These are phyloP conservation scores for Schizopora paradoxa DNA, from an alignment of 1,284 basidiomycete species.

Conservation along the genomic window DNA sequence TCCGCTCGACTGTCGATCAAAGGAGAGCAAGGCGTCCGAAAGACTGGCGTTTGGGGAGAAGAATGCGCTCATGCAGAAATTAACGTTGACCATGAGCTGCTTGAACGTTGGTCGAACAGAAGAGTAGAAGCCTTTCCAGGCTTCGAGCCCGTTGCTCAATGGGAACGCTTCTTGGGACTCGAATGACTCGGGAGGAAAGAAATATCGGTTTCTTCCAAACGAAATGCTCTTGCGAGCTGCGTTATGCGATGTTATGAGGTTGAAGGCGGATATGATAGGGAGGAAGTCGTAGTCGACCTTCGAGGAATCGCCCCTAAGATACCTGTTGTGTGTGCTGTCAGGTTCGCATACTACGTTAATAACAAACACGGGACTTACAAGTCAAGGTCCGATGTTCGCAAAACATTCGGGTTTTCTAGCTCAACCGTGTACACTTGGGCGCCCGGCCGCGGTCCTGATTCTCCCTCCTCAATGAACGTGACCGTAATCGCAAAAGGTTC, in stretches of 20 bases:
- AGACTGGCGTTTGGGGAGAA: conserved; percentile 53
- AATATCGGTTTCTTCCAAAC: conserved; percentile 58
- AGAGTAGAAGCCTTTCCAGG: conserved; percentile 61
- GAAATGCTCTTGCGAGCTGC: conserved; percentile 48
- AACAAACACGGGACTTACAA: conserved; percentile 37
- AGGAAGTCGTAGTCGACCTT: conserved; percentile 41
- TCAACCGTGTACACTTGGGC: conserved; percentile 48
- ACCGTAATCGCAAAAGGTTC: conserved; percentile 49
- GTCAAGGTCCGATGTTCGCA: conserved; percentile 39
- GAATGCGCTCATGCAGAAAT: conserved; percentile 70
- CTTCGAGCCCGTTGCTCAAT: conserved; percentile 47
- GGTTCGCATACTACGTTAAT: not conserved
- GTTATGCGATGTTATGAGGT: conserved; percentile 58
- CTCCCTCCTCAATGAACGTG: conserved; percentile 51
- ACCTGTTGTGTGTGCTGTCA: conserved; percentile 32
- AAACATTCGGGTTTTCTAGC: conserved; percentile 42
- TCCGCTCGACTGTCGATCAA: conserved; percentile 37
- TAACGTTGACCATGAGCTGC: conserved; percentile 68
- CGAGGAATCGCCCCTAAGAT: conserved; percentile 40
- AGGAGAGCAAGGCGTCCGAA: conserved; percentile 47
- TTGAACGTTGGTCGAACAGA: conserved; percentile 61
- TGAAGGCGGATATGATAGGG: conserved; percentile 57
- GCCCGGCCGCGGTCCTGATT: conserved; percentile 34
- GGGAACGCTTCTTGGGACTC: conserved; percentile 34
- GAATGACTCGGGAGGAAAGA: conserved; percentile 47